Evolutionary conservation across 257 asterid species (phyloP).

Genomic region (Cynanchum wilfordii): DNA sequence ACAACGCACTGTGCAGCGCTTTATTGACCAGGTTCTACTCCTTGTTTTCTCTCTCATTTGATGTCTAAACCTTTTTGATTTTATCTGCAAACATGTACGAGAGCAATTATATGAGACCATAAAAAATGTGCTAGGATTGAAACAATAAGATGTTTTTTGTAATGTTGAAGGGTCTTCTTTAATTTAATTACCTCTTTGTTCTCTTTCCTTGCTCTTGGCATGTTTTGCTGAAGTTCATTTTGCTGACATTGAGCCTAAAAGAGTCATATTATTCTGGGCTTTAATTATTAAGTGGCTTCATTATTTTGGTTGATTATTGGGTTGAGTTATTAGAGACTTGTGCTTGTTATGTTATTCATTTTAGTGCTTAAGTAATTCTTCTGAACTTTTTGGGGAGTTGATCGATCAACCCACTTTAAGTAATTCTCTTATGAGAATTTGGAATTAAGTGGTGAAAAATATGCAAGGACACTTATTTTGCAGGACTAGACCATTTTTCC

Average conservation of each 20-base stretch:
- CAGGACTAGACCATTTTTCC: background rate
- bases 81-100: background rate
- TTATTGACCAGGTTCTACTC: slow-evolving; percentile 74
- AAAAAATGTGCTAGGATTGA: slow-evolving; percentile 2
- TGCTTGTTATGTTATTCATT: background rate
- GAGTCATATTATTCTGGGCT: background rate
- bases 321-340: background rate
- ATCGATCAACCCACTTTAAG: background rate
- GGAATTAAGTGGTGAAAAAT: background rate
- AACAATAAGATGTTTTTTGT: background rate
- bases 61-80: background rate
- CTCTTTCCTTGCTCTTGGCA: background rate
- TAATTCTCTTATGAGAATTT: too few species aligned
- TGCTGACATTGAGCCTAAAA: background rate
- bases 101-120: background rate
- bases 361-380: background rate
- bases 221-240: background rate
- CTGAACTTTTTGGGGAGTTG: background rate
- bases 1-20: slow-evolving; percentile 60
- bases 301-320: background rate
- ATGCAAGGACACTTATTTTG: background rate
- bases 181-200: background rate
- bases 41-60: slow-evolving; percentile 8
- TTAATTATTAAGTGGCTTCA: background rate
- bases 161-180: background rate